Base-by-base conservation (phyloP, 345 rosid genomes). In the Chamaenerion angustifolium region DNA sequence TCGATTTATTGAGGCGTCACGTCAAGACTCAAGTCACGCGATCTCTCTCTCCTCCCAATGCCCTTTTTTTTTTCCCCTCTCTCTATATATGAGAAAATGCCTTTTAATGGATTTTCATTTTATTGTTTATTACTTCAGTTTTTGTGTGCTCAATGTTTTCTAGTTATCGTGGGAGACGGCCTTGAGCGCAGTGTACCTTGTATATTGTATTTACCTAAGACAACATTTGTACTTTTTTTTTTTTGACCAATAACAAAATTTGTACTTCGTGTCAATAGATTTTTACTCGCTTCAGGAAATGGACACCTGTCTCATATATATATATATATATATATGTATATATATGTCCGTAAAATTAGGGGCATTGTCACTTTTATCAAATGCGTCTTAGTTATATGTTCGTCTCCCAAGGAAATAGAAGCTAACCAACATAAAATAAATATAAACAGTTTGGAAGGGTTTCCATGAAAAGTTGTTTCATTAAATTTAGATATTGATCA, bases 171-270 rank as follows among this genome's bases (percentile, higher is more conserved):
- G 31, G 56, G 19, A 18, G 16, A 16, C 56, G 56, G 8, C 57
- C 46, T 54, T 14, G 62, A n/a, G 62, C 62, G 62, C 62, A 12
- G 56, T 27, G 62, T 45, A 16, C 42, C 25, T 3, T 13, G 2
- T 17, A 31, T 17, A 0, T 42, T 10, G 31, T 43, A 16, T 8
- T 14, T 27, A 17, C 17, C n/a, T 17, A 37, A 18, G 3, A 16
- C 15, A n/a, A 4, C 19, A 23, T 17, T n/a, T n/a, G n/a, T n/a
- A n/a, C n/a, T n/a, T n/a, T n/a, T n/a, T n/a, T n/a, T n/a, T n/a
- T n/a, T n/a, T n/a, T n/a, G n/a, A n/a, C n/a, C n/a, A n/a, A n/a
- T n/a, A n/a, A n/a, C n/a, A n/a, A n/a, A n/a, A n/a, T n/a, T n/a
- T 10, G 40, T 16, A 14, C 41, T 19, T 53, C 14, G 14, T 14